Evolutionary conservation across 148 eudicot species (phyloP).

Genomic region (Pouteria glomerata): DNA sequence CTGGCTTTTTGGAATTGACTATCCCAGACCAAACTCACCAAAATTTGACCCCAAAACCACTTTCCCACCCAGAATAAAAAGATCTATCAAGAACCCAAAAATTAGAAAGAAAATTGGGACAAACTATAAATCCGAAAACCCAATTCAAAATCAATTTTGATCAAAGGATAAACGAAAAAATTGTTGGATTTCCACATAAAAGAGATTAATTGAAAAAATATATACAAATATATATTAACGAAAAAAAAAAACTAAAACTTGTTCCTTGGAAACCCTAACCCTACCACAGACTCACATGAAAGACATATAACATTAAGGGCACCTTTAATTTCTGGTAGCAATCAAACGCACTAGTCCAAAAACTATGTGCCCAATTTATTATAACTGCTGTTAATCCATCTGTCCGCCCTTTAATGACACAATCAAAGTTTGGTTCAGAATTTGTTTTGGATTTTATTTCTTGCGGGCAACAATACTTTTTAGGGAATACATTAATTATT

Average conservation of each 20-base stretch:
- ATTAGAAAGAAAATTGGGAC: neutral
- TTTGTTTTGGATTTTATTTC: neutral
- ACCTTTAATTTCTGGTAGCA: neutral
- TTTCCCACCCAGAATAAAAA: neutral
- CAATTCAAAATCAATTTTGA: conserved; percentile 1
- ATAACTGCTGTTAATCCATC: neutral
- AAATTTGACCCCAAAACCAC: conserved; percentile 10
- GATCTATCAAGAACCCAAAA: neutral
- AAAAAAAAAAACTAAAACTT: neutral
- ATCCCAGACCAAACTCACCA: neutral
- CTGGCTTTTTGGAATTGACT: neutral
- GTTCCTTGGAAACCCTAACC: conserved; percentile 9
- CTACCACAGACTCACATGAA: neutral
- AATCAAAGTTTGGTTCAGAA: neutral
- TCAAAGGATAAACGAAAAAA: neutral
- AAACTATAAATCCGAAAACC: conserved; percentile 8
- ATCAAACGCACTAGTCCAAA: neutral
- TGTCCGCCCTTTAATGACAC: neutral
- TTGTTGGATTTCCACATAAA: neutral
- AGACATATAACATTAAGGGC: neutral
- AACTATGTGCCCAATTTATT: conserved; percentile 6
- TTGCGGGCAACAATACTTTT: neutral
- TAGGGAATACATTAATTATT: neutral
- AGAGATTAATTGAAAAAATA: neutral
- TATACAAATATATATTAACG: too few species aligned